Conservation (phyloP, 345 rosid species). For the Sonneratia caseolaris region DNA sequence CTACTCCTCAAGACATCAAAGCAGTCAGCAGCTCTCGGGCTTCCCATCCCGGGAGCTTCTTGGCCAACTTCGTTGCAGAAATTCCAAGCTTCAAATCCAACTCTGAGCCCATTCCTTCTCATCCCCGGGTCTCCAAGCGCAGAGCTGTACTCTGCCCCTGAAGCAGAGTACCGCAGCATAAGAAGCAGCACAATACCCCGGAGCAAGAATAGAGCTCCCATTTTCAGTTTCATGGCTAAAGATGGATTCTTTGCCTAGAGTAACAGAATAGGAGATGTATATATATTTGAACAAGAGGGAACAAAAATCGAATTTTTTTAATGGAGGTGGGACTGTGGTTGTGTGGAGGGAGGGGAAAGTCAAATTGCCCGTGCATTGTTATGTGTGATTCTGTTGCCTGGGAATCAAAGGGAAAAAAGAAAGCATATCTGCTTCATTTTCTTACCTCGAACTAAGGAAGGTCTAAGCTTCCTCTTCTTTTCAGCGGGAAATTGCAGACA, state of each 20-base stretch:
- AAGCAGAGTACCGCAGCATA: constrained; percentile 6
- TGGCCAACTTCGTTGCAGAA: constrained; percentile 81
- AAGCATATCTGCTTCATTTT: neutral
- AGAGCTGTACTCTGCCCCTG: constrained; percentile 15
- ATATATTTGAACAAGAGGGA: neutral
- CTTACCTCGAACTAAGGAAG: neutral
- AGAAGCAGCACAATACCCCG: constrained; percentile 19
- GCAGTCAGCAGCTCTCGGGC: constrained; percentile 86
- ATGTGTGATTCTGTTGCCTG: neutral
- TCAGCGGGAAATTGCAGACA: neutral
- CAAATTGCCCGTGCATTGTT: neutral
- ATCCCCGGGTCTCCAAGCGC: constrained; percentile 83
- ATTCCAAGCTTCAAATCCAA: constrained; percentile 86
- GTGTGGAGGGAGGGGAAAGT: neutral
- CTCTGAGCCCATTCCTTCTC: constrained; percentile 61
- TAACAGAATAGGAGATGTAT: neutral
- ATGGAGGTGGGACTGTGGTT: neutral
- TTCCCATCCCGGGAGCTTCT: constrained; percentile 68
- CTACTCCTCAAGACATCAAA: constrained; percentile 40
- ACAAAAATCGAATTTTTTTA: neutral
- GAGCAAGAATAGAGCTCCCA: constrained; percentile 4
- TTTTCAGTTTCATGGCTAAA: neutral
- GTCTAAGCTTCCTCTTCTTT: neutral
- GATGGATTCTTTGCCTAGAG: neutral
- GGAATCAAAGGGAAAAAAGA: neutral